Base-by-base conservation (phyloP, 257 asterid genomes). In the Solanum etuberosum region DNA sequence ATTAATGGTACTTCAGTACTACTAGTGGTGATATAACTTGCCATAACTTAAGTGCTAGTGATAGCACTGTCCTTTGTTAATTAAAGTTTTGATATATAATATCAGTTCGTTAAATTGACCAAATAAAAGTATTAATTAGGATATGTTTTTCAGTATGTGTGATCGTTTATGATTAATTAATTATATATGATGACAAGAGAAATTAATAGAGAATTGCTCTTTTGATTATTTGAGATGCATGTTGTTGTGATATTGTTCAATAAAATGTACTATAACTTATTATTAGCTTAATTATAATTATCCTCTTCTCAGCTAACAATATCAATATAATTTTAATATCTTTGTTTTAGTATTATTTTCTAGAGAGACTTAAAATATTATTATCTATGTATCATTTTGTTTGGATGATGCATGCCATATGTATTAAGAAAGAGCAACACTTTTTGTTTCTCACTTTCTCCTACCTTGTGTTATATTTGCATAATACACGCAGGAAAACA, bases 401-500 rank as follows among this genome's bases (percentile, higher is more conserved):
- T 80, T 80, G 29, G 42, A 29, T 3, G 67, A 46, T 48, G 67
- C 85, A 80, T 48, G 29, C 29, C 82, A 73, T 70, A 77, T 80
- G 85, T 31, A 80, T 48, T 48, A 48, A 80, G 40, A 51, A 80
- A 18, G 29, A 81, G 68, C 85, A 81, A 48, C 43, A 81, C 12
- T 18, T 48, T 48, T 48, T 81, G 68, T 81, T 81, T 48, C 67
- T 57, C 67, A 57, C 12, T 57, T 42, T 42, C 68, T 48, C 68
- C 42, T 81, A 37, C 85, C 85, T 80, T 29, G 85, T 81, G 25
- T 29, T 6, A 48, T 81, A 81, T 27, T 81, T 81, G 29, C 87
- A 84, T 84, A 38, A 65, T 84, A 68, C 87, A 84, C 78, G 68
- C 81, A 61, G 87, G 14, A 84, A 84, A 67, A 61, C 77, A 85